These are phyloP conservation scores for Phaseolus lunatus DNA, from an alignment of 306 rosid species.

Conservation along the genomic window DNA sequence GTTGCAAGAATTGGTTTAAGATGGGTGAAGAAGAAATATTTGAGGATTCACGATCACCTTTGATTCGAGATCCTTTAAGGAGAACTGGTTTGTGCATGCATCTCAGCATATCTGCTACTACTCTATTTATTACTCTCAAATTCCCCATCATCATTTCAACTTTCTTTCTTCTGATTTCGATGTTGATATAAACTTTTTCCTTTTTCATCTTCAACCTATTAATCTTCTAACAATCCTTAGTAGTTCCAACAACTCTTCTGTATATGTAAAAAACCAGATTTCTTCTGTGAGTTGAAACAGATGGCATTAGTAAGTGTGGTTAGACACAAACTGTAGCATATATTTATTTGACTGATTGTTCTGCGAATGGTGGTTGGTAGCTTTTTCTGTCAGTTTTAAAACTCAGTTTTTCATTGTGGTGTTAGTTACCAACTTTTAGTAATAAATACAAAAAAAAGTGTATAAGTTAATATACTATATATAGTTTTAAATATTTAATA, in stretches of 20 bases:
- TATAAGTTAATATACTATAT: no score
- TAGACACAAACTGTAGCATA: neutral
- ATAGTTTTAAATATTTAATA: no score
- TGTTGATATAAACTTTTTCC: neutral
- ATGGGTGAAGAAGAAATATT: conserved; percentile 16
- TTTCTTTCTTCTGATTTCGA: neutral
- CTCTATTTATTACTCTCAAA: neutral
- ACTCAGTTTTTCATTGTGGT: neutral
- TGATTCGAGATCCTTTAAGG: neutral
- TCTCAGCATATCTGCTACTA: neutral
- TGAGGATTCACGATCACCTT: neutral
- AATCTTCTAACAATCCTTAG: neutral
- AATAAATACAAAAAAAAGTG: neutral
- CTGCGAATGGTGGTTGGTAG: conserved; percentile 26
- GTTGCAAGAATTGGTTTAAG: neutral
- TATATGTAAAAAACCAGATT: neutral
- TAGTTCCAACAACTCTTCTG: neutral
- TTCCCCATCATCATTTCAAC: neutral
- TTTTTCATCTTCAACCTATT: neutral
- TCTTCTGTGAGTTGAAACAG: conserved; percentile 7
- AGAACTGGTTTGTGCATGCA: conserved; percentile 40
- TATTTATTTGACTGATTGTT: conserved; percentile 40
- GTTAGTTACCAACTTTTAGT: neutral
- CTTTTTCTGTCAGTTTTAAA: neutral
- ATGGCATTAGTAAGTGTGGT: neutral